phyloP scores from a whole-genome alignment of 192 early-diverging fungal species.

The Mortierella alpina region DNA sequence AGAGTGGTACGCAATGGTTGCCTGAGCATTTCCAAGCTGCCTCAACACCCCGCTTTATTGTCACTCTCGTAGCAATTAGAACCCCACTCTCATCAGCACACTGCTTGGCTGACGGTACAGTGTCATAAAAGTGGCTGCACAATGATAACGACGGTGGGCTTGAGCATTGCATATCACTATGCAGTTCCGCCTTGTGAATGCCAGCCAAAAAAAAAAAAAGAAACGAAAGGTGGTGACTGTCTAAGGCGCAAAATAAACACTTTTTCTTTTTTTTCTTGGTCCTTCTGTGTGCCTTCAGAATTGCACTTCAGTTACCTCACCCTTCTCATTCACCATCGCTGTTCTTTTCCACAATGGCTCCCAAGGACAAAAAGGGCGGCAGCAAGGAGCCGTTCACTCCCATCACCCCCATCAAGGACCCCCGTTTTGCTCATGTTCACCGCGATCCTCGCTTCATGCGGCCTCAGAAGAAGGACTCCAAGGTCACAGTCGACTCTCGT shows the following conservation, averaged over 20 bases:
- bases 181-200: too few relatives aligned
- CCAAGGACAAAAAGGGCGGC: conserved; percentile 37
- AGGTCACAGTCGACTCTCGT: conserved; percentile 90
- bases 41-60: too few relatives aligned
- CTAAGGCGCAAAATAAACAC: not conserved
- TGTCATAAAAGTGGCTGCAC: too few relatives aligned
- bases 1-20: too few relatives aligned
- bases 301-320: not conserved
- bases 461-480: conserved; percentile 82
- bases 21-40: too few relatives aligned
- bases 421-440: conserved; percentile 83
- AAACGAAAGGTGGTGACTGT: not conserved
- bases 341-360: conserved; percentile 15
- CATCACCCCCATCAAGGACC: conserved; percentile 63
- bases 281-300: too few relatives aligned
- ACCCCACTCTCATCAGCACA: too few relatives aligned
- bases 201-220: not conserved
- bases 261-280: not conserved
- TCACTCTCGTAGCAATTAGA: too few relatives aligned
- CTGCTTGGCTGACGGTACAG: too few relatives aligned
- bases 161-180: not conserved
- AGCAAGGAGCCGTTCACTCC: conserved; percentile 13
- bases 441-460: conserved; percentile 82
- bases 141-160: too few relatives aligned
- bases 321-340: not conserved